These are phyloP conservation scores for Suhomyces kilbournensis DNA, from an alignment of 805 yeast species.

Conservation along the genomic window DNA sequence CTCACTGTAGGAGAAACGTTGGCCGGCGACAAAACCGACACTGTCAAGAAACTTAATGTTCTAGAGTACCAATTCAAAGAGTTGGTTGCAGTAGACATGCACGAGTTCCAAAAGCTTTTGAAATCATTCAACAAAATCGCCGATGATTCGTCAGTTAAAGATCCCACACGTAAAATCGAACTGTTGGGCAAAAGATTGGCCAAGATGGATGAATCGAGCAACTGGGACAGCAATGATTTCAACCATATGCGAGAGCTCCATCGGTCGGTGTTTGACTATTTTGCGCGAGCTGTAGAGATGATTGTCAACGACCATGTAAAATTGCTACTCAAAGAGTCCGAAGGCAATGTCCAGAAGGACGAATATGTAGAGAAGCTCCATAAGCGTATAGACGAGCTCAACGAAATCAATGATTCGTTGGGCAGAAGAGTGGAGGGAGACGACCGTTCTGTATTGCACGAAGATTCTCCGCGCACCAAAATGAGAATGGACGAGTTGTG, in stretches of 20 bases:
- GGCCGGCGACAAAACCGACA: constrained; percentile 1
- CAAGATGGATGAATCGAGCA: constrained; percentile 10
- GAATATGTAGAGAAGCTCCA: constrained; percentile 22
- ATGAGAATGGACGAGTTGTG: constrained; percentile 60
- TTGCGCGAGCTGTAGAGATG: constrained; percentile 58
- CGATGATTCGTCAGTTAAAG: constrained; percentile 57
- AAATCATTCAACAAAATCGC: constrained; percentile 51
- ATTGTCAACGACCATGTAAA: constrained; percentile 55
- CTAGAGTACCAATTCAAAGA: constrained; percentile 44
- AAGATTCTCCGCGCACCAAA: constrained; percentile 34
- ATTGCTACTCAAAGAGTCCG: constrained; percentile 35
- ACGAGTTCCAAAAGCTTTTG: constrained; percentile 49
- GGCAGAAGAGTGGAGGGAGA: constrained; percentile 11
- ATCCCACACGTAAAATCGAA: constrained; percentile 52
- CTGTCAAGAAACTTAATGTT: constrained; percentile 18
- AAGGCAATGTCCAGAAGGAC: constrained; percentile 14
- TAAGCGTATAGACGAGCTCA: constrained; percentile 26
- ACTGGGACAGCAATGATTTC: constrained; percentile 18
- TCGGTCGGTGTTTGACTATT: constrained; percentile 50
- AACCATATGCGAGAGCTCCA: constrained; percentile 30
- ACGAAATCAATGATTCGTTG: constrained; percentile 20
- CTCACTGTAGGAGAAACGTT: constrained; percentile 15
- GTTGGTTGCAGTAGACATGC: constrained; percentile 39
- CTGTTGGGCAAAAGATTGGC: constrained; percentile 29
- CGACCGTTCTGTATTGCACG: neutral